Conservation (phyloP, 805 yeast genomes). For the Nakazawaea peltata region DNA sequence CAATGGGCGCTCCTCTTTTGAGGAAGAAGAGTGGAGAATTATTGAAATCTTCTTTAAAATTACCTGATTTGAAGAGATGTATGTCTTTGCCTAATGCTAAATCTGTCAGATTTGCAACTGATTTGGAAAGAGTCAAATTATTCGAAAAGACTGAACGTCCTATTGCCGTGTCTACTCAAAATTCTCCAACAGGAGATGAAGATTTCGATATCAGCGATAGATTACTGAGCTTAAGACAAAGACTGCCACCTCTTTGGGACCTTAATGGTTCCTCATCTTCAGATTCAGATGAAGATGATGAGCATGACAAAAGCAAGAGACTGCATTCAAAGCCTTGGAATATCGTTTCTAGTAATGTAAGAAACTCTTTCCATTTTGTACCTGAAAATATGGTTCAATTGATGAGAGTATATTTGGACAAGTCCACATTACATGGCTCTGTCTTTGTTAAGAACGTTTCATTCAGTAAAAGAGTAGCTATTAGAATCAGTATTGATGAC, state of each 20-base stretch:
- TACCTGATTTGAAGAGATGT: constrained; percentile 29
- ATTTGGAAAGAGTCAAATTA: constrained; percentile 53
- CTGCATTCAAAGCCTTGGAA: constrained; percentile 17
- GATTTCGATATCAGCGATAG: no score
- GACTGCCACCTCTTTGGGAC: constrained; percentile 8
- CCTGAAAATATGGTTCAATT: constrained; percentile 29
- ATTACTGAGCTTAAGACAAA: no score
- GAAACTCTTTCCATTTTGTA: constrained; percentile 18
- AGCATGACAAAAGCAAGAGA: not conserved
- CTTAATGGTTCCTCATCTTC: constrained; percentile 11
- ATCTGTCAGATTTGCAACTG: constrained; percentile 57
- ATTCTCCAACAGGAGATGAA: constrained; percentile 29
- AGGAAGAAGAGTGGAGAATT: constrained; percentile 88
- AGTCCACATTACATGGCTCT: constrained; percentile 30
- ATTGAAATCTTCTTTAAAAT: constrained; percentile 66
- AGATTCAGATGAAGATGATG: constrained; percentile 16
- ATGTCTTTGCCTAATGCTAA: constrained; percentile 46
- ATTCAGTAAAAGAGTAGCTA: constrained; percentile 29
- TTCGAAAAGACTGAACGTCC: constrained; percentile 58
- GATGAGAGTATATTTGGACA: constrained; percentile 28
- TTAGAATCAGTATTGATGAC: constrained; percentile 42
- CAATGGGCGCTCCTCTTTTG: constrained; percentile 30
- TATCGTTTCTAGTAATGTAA: constrained; percentile 22
- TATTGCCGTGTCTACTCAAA: constrained; percentile 50
- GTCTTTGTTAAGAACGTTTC: constrained; percentile 30